Evolutionary conservation across 306 rosid species (phyloP), one percentile per base, ranked within the genome.

Genomic region (Delonix regia): DNA sequence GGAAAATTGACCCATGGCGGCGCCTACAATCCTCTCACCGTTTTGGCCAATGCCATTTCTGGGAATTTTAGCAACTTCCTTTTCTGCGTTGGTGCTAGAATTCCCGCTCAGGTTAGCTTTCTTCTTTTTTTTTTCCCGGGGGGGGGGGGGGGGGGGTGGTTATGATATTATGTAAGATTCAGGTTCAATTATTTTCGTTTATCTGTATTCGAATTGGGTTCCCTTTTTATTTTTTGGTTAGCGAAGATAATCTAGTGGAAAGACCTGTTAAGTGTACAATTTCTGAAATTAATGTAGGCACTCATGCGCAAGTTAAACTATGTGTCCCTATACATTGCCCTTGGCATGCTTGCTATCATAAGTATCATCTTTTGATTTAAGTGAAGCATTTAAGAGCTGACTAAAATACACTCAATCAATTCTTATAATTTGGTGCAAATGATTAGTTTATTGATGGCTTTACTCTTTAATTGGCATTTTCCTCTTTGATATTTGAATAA

Each of bases 21-120:
- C 16, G 69, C 91, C 25, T 88, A 91, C 81, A 95, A 95, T 83
- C 99, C 99, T 65, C 94, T 95, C 66, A 92, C 88, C 34, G 82
- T 93, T 38, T 76, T 95, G 41, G 36, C 94, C 22, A 82, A 12
- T 28, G 97, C 99, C 33, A 53, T 95, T 81, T 82, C 97, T 16
- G 90, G 91, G 19, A 83, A 82, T 84, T 84, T 91, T 63, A 41
- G 30, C 51, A 77, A 71, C 18, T 93, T 95, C 80, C 76, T 93
- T 28, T 91, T 77, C 81, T 83, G 79, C 39, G 79, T 86, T 81
- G 94, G 80, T 21, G 93, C 91, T 22, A 93, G 97, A 87, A 93
- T 66, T 66, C 71, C 71, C 21, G 0, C 52, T 22, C 71, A 66
- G 71, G 71, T 65, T 15, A 65, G 33, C 51, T 21, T 65, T 39